Conservation (phyloP, 129 eudicot genomes). For the Cynara cardunculus region DNA sequence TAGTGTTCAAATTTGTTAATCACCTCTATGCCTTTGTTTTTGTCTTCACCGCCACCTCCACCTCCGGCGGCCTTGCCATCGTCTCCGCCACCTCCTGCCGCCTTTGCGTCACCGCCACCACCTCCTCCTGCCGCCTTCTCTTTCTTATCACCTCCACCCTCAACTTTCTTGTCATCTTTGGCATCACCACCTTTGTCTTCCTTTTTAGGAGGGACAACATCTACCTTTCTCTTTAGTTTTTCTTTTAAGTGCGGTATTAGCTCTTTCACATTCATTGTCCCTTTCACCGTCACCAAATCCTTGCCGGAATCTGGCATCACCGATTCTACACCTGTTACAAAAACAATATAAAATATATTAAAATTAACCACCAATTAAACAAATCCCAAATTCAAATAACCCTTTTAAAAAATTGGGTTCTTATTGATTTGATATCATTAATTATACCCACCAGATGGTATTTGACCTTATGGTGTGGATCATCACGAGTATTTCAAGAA, state of each 20-base stretch:
- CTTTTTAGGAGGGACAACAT: conserved; percentile 49
- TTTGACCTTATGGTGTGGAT: conserved; percentile 8
- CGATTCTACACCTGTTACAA: conserved; percentile 43
- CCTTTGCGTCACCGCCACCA: conserved; percentile 26
- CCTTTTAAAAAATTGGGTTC: background rate
- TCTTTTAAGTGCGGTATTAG: conserved; percentile 38
- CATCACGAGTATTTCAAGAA: background rate
- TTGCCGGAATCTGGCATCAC: conserved; percentile 38
- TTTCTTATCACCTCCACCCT: conserved; percentile 31
- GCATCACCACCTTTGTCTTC: conserved; percentile 32
- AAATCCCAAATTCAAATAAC: background rate
- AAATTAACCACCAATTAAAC: conserved; percentile 1
- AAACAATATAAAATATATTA: background rate
- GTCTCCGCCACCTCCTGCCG: conserved; percentile 14
- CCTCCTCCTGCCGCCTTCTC: conserved; percentile 14
- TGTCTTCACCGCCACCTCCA: conserved; percentile 32
- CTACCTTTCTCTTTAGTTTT: conserved; percentile 46
- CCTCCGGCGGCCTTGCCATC: conserved; percentile 9
- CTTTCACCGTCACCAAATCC: conserved; percentile 49
- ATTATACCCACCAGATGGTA: conserved; percentile 9
- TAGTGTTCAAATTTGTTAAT: conserved; percentile 52
- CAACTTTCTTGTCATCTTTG: conserved; percentile 31
- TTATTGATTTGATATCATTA: background rate
- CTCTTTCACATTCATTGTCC: conserved; percentile 56
- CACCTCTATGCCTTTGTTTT: conserved; percentile 30